Evolutionary conservation across 805 yeast genomes (phyloP).

Genomic region (Pichia insulana): DNA sequence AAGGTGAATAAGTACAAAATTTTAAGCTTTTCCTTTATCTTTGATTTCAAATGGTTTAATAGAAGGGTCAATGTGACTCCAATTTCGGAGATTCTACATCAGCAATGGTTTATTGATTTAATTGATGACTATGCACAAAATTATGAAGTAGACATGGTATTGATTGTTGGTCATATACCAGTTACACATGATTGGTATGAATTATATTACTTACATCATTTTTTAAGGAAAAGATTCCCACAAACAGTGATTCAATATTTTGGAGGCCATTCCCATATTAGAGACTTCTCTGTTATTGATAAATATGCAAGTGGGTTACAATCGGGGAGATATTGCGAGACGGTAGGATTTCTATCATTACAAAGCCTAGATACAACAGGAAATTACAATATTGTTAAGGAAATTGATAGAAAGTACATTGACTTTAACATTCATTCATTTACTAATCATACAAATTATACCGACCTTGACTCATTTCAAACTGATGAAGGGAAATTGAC

Average conservation of each 20-base stretch:
- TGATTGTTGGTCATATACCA: constrained; percentile 78
- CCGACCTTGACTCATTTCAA: constrained; percentile 31
- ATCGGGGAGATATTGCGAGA: constrained; percentile 89
- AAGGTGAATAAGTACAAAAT: constrained; percentile 41
- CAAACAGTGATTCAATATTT: constrained; percentile 66
- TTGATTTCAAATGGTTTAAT: constrained; percentile 61
- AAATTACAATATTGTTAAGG: constrained; percentile 5
- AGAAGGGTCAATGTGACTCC: constrained; percentile 55
- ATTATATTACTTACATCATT: constrained; percentile 35
- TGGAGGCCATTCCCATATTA: constrained; percentile 91
- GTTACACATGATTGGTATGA: constrained; percentile 50
- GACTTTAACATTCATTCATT: constrained; percentile 77
- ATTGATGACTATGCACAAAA: constrained; percentile 26
- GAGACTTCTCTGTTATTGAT: constrained; percentile 74
- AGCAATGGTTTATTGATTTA: constrained; percentile 56
- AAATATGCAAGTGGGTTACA: constrained; percentile 66
- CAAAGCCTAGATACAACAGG: constrained; percentile 4
- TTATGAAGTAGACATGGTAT: constrained; percentile 49
- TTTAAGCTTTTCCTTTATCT: constrained; percentile 70
- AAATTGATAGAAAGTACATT: constrained; percentile 56
- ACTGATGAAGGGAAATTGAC: constrained; percentile 48
- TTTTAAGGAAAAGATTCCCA: constrained; percentile 53
- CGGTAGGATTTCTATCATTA: constrained; percentile 80
- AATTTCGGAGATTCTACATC: constrained; percentile 41
- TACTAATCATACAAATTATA: constrained; percentile 43